Evolutionary conservation across 1,284 basidiomycete species (phyloP), one percentile per base, ranked within the genome.

Genomic region (Leccinum subrobustum): DNA sequence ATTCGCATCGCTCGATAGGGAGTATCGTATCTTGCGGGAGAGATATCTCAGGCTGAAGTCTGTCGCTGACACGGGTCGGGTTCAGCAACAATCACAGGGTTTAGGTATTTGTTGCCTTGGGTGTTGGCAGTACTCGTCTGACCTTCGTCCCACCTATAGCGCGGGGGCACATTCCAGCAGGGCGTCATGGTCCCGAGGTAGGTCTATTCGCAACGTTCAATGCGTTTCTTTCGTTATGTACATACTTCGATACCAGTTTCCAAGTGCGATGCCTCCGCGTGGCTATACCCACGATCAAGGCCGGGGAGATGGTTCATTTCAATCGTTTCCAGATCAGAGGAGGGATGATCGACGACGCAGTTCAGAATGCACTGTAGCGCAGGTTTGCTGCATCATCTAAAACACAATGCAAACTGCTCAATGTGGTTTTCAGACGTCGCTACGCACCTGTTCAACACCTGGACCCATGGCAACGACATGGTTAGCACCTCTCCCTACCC

Each of bases 31-130:
- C 50, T 48, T 76, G 57, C 39, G 58, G 11, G 69, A 68, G 1
- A 74, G 69, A 56, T 74, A 73, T 57, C 9, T 50, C 1, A 62
- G 53, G 55, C 42, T 74, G 12, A 70, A 63, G 51, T 39, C 53
- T 18, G 35, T 56, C 23, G 20, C 31, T 25, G 64, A 63, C 39
- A 25, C 57, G 20, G 51, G 1, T 47, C 60, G 52, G 25, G n/a
- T 51, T 29, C 64, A 60, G 18, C 60, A 58, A 39, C 71, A 60
- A 6, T 2, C 48, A 20, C 68, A 60, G 37, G 33, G 44, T 27
- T 3, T 50, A 56, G 33, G 70, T 56, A 20, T 23, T 20, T n/a
- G 9, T 48, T 16, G 6, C 31, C 35, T 16, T 12, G 12, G 12
- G 51, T 31, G 31, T 44, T 29, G 12, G 27, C 37, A 47, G 4